A percentile compares a stretch with the other conserved stretches of the same genome.
Evolutionary conservation across 2,329 filamentous ascomycete species (phyloP).

Genomic region (Aspergillus brasiliensis): DNA sequence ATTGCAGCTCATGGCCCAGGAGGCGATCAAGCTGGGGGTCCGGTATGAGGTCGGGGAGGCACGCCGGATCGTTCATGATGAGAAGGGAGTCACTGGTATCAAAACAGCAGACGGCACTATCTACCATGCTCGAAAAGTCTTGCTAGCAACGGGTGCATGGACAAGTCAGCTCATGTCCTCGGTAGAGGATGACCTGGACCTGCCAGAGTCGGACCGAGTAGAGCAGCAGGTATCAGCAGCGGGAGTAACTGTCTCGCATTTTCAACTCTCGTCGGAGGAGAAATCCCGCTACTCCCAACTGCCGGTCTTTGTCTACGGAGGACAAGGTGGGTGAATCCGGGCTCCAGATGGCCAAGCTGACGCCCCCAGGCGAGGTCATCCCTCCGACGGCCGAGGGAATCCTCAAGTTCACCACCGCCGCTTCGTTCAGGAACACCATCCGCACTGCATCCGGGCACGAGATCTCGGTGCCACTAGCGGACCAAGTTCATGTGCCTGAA

Average conservation of each 20-base stretch:
- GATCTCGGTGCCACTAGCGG: conserved; percentile 56
- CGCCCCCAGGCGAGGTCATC: conserved; percentile 44
- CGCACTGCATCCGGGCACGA: conserved; percentile 50
- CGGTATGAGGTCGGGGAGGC: conserved; percentile 49
- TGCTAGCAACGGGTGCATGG: conserved; percentile 60
- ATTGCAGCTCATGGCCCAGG: conserved; percentile 47
- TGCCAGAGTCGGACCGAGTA: conserved; percentile 52
- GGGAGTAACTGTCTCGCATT: conserved; percentile 62
- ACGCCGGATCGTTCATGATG: conserved; percentile 45
- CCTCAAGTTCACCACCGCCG: conserved; percentile 64
- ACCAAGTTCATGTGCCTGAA: conserved; percentile 46
- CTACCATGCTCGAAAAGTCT: conserved; percentile 55
- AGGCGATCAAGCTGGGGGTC: conserved; percentile 49
- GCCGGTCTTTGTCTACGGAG: conserved; percentile 57
- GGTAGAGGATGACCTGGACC: conserved; percentile 45
- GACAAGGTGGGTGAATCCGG: conserved; percentile 32
- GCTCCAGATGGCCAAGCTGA: background rate
- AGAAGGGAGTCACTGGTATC: conserved; percentile 48
- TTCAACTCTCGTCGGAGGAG: conserved; percentile 54
- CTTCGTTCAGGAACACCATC: conserved; percentile 59
- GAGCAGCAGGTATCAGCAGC: conserved; percentile 61
- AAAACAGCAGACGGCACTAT: conserved; percentile 49
- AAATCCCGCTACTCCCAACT: conserved; percentile 52
- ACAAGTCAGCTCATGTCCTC: conserved; percentile 58
- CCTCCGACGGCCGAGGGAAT: conserved; percentile 53